Base-by-base conservation (phyloP, 805 yeast genomes). In the Dipodascopsis uninucleata region DNA sequence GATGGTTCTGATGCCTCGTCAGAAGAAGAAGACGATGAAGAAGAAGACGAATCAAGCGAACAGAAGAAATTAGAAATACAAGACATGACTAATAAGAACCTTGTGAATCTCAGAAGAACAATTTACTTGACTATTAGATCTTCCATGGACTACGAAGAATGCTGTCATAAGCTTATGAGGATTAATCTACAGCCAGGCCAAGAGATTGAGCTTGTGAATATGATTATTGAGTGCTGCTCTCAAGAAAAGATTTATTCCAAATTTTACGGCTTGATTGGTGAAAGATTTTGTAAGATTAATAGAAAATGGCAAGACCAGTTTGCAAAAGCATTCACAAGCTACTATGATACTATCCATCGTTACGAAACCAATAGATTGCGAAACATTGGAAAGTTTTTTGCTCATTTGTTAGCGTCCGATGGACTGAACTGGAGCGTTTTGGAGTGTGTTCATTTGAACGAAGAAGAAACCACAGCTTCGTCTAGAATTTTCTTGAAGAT, bases 71-170 rank as follows among this genome's bases (percentile, higher is more conserved):
- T 57, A 24, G 64, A 65, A 39, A 71, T 81, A 31, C 69, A 71
- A 31, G 96, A 89, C 62, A 64, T 82, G 71, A 84, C 95, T 0
- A 82, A 82, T 36, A 66, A 80, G 0, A 77, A 77, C 21, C 64
- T 80, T 24, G 69, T 79, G 1, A 78, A 79, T 39, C 78, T 79
- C 55, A 86, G 86, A 55, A 86, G 86, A 56, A 75, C 75, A 1
- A 82, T 90, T 2, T 90, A 90, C 57, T 67, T 89, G 23, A 82
- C 90, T 0, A 69, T 93, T 7, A 87, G 85, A 82, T 86, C 96
- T 18, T 80, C 95, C 48, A 77, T 90, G 81, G 81, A 94, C 0
- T 79, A 89, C 4, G 95, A 86, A 55, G 98, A 93, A 68, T 90
- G 95, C 0, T 88, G 86, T 1, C 97, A 89, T 62, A 89, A 89